Evolutionary conservation across 1,284 basidiomycete species (phyloP).

Genomic region (Sparassis latifolia): DNA sequence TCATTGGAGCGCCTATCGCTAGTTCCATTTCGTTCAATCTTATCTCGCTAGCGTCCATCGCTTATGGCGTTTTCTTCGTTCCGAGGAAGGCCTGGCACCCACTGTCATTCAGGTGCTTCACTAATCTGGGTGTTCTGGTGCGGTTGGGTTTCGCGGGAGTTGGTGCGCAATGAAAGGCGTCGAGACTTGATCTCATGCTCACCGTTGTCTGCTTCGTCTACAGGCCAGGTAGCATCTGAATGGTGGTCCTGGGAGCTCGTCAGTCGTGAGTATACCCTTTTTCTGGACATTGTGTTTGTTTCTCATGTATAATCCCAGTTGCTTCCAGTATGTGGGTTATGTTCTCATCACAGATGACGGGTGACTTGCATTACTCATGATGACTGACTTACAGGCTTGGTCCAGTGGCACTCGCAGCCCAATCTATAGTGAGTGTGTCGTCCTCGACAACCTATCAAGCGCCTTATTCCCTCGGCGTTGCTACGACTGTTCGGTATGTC

Average conservation of each 20-base stretch:
- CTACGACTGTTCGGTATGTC: conserved; percentile 73
- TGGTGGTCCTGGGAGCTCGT: conserved; percentile 93
- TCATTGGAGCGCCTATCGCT: conserved; percentile 89
- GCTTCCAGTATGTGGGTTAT: conserved; percentile 48
- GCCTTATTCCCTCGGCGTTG: conserved; percentile 76
- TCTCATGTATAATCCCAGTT: conserved; percentile 25
- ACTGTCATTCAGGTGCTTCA: conserved; percentile 59
- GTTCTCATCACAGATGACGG: not conserved
- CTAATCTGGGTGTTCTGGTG: conserved; percentile 65
- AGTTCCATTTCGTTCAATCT: conserved; percentile 87
- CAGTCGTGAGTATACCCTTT: conserved; percentile 33
- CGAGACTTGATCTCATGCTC: not conserved
- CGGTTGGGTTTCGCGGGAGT: conserved; percentile 76
- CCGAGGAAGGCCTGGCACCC: conserved; percentile 85
- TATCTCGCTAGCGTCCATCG: conserved; percentile 60
- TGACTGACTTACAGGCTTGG: conserved; percentile 36
- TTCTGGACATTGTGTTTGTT: not conserved
- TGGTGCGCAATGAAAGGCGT: conserved; percentile 28
- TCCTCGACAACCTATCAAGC: conserved; percentile 80
- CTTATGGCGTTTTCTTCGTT: conserved; percentile 73
- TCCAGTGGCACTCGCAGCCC: conserved; percentile 60
- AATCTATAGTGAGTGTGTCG: conserved; percentile 70
- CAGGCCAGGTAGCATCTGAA: conserved; percentile 61
- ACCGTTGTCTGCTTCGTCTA: not conserved
- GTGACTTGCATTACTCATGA: not conserved